Percentiles rank a stretch among this genome's conserved stretches.
Conservation (phyloP, 2,329 filamentous ascomycete species). For the Colletotrichum sp. region DNA sequence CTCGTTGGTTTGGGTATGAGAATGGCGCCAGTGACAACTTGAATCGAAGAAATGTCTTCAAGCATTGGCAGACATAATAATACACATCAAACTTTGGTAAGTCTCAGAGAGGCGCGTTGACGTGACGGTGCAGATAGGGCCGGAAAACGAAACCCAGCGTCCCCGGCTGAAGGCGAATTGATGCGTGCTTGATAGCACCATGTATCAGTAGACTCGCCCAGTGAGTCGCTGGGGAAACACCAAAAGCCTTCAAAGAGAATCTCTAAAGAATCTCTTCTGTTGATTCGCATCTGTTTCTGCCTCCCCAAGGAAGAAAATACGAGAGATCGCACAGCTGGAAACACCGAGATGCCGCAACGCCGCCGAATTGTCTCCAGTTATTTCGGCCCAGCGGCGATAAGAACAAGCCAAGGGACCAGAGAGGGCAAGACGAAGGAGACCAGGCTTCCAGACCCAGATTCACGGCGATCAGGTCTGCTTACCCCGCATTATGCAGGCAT, state of each 20-base stretch:
- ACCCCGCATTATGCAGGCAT: constrained; percentile 8
- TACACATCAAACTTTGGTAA: neutral
- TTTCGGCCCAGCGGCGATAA: constrained; percentile 3
- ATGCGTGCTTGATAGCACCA: neutral
- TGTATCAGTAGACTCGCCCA: neutral
- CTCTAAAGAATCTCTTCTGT: neutral
- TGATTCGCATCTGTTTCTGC: neutral
- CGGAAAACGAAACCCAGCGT: neutral
- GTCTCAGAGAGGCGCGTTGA: neutral
- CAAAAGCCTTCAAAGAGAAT: neutral
- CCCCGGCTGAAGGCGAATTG: neutral
- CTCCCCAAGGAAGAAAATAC: neutral
- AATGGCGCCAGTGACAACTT: neutral
- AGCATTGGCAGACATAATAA: neutral
- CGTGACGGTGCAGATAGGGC: neutral
- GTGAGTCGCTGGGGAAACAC: neutral
- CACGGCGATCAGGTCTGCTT: neutral
- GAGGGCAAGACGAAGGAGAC: neutral
- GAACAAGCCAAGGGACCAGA: neutral
- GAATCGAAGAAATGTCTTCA: neutral
- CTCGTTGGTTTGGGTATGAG: neutral
- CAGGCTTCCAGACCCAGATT: neutral
- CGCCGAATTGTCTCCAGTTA: neutral
- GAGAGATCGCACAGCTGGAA: neutral
- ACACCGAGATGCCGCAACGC: constrained; percentile 1